Percentiles rank a stretch among this genome's conserved stretches.
Conservation (phyloP, 1,284 basidiomycete species). For the Puccinia novopanici region DNA sequence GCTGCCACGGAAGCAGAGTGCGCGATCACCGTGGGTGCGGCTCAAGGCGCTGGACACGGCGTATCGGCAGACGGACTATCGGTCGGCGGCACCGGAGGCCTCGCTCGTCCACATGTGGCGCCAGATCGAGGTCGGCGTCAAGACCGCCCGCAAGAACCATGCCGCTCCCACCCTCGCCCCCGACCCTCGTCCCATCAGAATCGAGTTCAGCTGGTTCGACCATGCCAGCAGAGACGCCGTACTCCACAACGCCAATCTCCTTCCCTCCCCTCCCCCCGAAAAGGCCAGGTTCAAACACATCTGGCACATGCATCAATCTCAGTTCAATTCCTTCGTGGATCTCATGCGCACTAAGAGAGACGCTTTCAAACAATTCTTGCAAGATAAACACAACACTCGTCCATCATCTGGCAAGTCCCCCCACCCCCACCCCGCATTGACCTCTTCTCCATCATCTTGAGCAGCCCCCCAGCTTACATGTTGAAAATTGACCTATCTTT, state of each 20-base stretch:
- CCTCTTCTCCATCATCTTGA: background rate
- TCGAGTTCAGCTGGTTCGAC: conserved; percentile 46
- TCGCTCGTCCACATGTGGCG: conserved; percentile 44
- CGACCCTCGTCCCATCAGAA: conserved; percentile 48
- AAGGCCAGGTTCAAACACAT: conserved; percentile 45
- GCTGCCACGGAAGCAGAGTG: conserved; percentile 25
- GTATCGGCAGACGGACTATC: conserved; percentile 42
- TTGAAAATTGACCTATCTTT: background rate
- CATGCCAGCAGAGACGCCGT: conserved; percentile 6
- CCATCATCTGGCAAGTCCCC: background rate
- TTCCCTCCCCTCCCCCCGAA: background rate
- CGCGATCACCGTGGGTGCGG: conserved; percentile 47
- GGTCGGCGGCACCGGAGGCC: conserved; percentile 36
- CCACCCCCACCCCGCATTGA: background rate
- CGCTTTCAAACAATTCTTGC: conserved; percentile 39
- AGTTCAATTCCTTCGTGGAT: conserved; percentile 44
- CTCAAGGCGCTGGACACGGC: conserved; percentile 44
- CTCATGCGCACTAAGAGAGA: conserved; percentile 21
- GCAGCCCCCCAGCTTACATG: background rate
- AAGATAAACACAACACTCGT: conserved; percentile 32
- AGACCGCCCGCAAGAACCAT: conserved; percentile 42
- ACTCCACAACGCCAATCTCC: background rate
- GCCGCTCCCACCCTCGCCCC: background rate
- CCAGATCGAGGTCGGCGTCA: conserved; percentile 42
- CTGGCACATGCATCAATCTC: conserved; percentile 49